These are phyloP conservation scores for Amanita rimosa DNA, from an alignment of 768 basidiomycete genomes.

Conservation along the genomic window DNA sequence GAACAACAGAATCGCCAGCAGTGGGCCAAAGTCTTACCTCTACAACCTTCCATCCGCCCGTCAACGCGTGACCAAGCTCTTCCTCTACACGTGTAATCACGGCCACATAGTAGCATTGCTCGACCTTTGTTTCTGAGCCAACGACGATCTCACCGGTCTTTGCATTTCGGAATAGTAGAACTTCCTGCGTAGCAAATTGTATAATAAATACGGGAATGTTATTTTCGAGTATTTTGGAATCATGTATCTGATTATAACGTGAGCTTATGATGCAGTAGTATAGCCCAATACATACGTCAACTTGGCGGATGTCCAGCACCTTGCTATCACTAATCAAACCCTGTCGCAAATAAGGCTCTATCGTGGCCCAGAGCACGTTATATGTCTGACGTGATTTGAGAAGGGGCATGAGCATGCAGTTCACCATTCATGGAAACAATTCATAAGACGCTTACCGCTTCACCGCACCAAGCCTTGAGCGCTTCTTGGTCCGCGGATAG, in stretches of 20 bases:
- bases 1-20: conserved; percentile 1
- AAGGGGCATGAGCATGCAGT: conserved; percentile 6
- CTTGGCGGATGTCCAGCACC: conserved; percentile 93
- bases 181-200: conserved; percentile 89
- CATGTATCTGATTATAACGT: conserved; percentile 44
- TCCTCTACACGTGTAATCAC: conserved; percentile 82
- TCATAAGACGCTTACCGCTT: conserved; percentile 56
- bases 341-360: conserved; percentile 87
- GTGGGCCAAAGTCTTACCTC: conserved; percentile 47
- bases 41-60: conserved; percentile 96
- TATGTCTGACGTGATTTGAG: conserved; percentile 52
- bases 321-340: conserved; percentile 89
- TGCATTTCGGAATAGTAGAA: conserved; percentile 82
- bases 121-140: conserved; percentile 84
- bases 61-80: conserved; percentile 85
- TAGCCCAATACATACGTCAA: conserved; percentile 57
- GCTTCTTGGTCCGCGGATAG: conserved; percentile 81
- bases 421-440: background rate
- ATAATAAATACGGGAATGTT: conserved; percentile 85
- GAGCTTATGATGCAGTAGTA: background rate
- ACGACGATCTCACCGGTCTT: conserved; percentile 80
- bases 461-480: conserved; percentile 85
- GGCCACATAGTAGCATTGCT: conserved; percentile 89
- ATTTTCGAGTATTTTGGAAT: conserved; percentile 86
- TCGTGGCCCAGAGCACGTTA: conserved; percentile 96